Evolutionary conservation across 441 rosid species (phyloP).

Genomic region (Flueggea neowawraea): DNA sequence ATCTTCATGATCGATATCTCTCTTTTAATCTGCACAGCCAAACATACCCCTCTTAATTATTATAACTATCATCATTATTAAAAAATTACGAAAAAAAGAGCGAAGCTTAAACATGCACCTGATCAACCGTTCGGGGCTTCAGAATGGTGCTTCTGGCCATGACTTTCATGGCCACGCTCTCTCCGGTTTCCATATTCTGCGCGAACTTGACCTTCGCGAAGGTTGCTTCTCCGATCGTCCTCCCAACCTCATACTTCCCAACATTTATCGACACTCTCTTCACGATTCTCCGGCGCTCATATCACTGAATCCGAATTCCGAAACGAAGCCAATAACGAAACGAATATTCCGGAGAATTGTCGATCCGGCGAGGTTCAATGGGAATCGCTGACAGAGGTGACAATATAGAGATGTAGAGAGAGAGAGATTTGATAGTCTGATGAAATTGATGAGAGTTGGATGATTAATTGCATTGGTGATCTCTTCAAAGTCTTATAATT

Average conservation of each 20-base stretch:
- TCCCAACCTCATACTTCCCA: constrained; percentile 86
- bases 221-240: constrained; percentile 89
- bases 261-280: constrained; percentile 30
- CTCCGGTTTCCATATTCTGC: constrained; percentile 64
- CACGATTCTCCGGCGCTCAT: too few relatives aligned
- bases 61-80: background rate
- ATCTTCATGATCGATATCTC: constrained; percentile 98
- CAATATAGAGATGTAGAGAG: too few relatives aligned
- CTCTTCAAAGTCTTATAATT: too few relatives aligned
- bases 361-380: too few relatives aligned
- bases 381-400: too few relatives aligned
- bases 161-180: constrained; percentile 81
- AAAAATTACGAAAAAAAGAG: background rate
- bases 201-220: constrained; percentile 98
- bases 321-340: too few relatives aligned
- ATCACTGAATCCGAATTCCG: too few relatives aligned
- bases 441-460: too few relatives aligned
- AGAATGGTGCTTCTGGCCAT: constrained; percentile 81
- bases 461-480: too few relatives aligned
- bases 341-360: too few relatives aligned
- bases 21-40: constrained; percentile 61
- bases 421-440: too few relatives aligned
- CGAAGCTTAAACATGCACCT: constrained; percentile 37
- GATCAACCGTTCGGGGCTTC: constrained; percentile 87
- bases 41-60: too few relatives aligned